Base-by-base conservation (phyloP, 495 filamentous ascomycete species). In the Penicillium taxi region DNA sequence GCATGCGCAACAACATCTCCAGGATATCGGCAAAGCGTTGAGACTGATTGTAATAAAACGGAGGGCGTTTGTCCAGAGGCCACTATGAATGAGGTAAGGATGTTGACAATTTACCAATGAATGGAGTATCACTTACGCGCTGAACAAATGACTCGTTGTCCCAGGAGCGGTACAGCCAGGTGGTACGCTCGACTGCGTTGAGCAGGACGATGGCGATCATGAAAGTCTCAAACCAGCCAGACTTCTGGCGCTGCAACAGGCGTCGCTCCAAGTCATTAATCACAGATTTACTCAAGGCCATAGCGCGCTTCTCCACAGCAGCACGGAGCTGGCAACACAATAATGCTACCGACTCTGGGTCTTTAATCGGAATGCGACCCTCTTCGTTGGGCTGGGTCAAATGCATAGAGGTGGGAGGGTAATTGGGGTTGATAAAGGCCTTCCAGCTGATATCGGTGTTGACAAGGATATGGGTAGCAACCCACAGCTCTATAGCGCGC, bases 111-210 rank as follows among this genome's bases (percentile, higher is more conserved):
- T n/a, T n/a, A n/a, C n/a, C n/a, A n/a, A n/a, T n/a, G n/a, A n/a
- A n/a, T n/a, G n/a, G n/a, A n/a, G n/a, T n/a, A n/a, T 14, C 6
- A 56, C 55, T 55, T 50, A 61, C 61, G 11, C 62, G 56, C 41
- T 61, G 57, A 13, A 42, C 55, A 55, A 44, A 70, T 48, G 32
- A 72, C 54, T 77, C 70, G 43, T 80, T 73, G 27, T 82, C 78
- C 79, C 80, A 86, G 0, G 72, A 77, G 22, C 77, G 79, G 66
- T 84, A 88, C 0, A 84, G 70, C 80, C 84, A 89, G 35, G 78
- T 82, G n/a, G 81, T 82, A 53, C 85, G 81, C 59, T 91, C 86
- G 7, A 89, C 74, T 39, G 82, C 86, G 55, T 81, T 84, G 24
- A 91, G 64, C 12, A 90, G 69, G 23, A 91, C 73, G 38, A 90